Evolutionary conservation across 1,139 yeast species (phyloP).

Genomic region (Arxiozyma telluris): DNA sequence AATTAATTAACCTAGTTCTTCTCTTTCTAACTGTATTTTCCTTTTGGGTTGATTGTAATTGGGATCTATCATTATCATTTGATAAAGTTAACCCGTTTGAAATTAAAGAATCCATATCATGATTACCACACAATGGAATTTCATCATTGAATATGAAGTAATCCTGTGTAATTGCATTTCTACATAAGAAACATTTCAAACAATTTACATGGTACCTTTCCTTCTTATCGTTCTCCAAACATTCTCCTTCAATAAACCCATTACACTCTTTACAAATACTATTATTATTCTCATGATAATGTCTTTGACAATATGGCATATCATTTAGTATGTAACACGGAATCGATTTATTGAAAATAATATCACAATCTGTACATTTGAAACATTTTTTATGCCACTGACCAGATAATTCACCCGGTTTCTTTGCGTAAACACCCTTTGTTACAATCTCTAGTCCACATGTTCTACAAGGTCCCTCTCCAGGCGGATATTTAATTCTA

Average conservation of each 20-base stretch:
- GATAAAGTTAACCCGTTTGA: conserved; percentile 11
- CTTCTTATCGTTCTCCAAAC: conserved; percentile 64
- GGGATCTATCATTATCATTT: not conserved
- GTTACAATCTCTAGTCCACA: conserved; percentile 39
- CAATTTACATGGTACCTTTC: conserved; percentile 64
- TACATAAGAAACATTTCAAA: conserved; percentile 49
- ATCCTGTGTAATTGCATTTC: conserved; percentile 37
- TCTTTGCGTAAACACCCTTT: conserved; percentile 59
- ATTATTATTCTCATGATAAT: conserved; percentile 70
- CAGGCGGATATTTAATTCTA: conserved; percentile 39
- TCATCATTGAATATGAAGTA: conserved; percentile 15
- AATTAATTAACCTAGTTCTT: conserved; percentile 20
- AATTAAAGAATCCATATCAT: conserved; percentile 15
- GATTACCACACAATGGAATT: conserved; percentile 25
- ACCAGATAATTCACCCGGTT: conserved; percentile 59
- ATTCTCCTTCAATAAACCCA: conserved; percentile 79
- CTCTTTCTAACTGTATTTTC: conserved; percentile 19
- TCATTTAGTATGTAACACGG: conserved; percentile 77
- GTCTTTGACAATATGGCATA: conserved; percentile 69
- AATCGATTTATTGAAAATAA: conserved; percentile 47
- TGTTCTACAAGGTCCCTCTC: conserved; percentile 64
- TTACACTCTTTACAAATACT: conserved; percentile 67
- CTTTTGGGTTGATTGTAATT: not conserved
- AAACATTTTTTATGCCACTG: conserved; percentile 93
- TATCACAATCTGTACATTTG: conserved; percentile 55